Evolutionary conservation across 208 protist species (phyloP), one percentile per base, ranked within the genome.

Genomic region (Phytomonas francai): DNA sequence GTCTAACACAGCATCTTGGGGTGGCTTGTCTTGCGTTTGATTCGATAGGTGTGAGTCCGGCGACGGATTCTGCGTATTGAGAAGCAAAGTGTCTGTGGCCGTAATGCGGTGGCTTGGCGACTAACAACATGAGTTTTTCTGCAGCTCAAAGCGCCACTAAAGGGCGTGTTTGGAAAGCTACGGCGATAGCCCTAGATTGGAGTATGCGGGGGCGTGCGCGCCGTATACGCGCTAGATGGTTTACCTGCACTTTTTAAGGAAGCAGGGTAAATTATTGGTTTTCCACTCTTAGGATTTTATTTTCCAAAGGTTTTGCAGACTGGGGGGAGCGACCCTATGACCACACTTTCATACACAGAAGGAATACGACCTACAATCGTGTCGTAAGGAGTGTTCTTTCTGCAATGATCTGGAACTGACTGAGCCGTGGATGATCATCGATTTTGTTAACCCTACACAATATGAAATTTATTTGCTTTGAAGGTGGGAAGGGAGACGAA

Each of bases 241-340:
- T 19, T 25, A 25, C 45, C 2, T 54, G 45, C 0, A 6, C 19
- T 54, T 54, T 54, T 54, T 25, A 25, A 70, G 0, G 3, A 1
- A 67, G 59, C 30, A 63, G 36, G 22, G 16, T 1, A 63, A 63
- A 34, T 67, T 64, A 70, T n/a, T 70, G 22, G 22, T 5, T 70
- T 70, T 70, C 7, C 19, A 12, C 34, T 19, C 7, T 42, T 49
- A 36, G 19, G 45, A 54, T 64, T 29, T 67, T 59, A 5, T 73
- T 69, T 60, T 59, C 49, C 56, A 72, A 36, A 27, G 51, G 70
- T 54, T 19, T 57, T 42, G 31, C 0, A 31, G n/a, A 4, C 3
- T 25, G 29, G 34, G 16, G 16, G 63, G 49, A 62, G 56, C 39
- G 16, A 27, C 36, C 61, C 19, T 25, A 54, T 54, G 6, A 54